Conservation (phyloP, 164 flowering plant species). For the Annona cherimola region DNA sequence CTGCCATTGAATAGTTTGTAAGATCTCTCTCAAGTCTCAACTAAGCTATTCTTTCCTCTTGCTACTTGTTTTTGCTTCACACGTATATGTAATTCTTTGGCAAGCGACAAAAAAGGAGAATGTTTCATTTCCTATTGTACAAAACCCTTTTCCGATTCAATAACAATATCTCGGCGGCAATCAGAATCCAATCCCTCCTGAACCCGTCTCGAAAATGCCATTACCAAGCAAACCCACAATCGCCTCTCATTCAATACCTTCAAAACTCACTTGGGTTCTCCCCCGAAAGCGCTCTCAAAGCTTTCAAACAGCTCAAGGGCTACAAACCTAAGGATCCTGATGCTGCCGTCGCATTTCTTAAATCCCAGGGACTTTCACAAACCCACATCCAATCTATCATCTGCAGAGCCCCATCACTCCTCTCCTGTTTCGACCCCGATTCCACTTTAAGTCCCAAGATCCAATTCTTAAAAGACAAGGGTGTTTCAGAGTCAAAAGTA, state of each 20-base stretch:
- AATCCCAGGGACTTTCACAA: not conserved
- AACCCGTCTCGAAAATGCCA: conserved; percentile 2
- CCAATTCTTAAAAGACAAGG: not conserved
- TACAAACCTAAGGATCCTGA: not conserved
- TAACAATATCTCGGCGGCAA: not conserved
- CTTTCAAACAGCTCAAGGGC: not conserved
- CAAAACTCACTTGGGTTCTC: not conserved
- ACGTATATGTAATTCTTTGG: not conserved
- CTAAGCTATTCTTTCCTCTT: not conserved
- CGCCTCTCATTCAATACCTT: not conserved
- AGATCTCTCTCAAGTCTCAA: not conserved
- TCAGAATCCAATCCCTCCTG: not conserved
- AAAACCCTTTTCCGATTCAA: not conserved
- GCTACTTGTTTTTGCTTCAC: not conserved
- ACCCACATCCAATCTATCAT: not conserved
- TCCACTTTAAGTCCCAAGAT: conserved; percentile 1
- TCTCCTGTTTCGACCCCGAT: not conserved
- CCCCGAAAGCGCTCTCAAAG: not conserved
- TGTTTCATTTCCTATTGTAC: not conserved
- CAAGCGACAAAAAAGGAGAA: not conserved
- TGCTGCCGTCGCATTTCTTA: not conserved
- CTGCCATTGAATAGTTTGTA: too few relatives aligned
- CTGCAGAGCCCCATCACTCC: not conserved
- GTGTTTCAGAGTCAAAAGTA: not conserved
- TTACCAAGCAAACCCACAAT: not conserved